These are phyloP conservation scores for Tetrahymena elliotti DNA, from an alignment of 73 alveolate species.

Conservation along the genomic window DNA sequence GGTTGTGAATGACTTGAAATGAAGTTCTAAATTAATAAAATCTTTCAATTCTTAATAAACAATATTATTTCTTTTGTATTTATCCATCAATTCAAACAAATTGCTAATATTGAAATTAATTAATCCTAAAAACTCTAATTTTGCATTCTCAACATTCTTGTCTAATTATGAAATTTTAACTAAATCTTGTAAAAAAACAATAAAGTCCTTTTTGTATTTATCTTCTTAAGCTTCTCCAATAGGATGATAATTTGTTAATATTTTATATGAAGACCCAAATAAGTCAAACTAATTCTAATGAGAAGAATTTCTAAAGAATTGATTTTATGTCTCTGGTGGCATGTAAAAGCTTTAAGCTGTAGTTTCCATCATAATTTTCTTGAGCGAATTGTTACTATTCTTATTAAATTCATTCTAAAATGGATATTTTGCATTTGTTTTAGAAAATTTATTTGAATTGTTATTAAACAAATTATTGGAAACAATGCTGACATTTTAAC, in stretches of 20 bases:
- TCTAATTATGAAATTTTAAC: not conserved
- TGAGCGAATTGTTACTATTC: not conserved
- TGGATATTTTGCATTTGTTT: not conserved
- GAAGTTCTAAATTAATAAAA: not conserved
- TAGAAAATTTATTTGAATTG: not conserved
- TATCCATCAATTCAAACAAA: not conserved
- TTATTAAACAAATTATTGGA: too few relatives aligned
- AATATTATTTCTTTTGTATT: not conserved
- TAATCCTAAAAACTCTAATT: not conserved
- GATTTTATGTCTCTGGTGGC: not conserved
- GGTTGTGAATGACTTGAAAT: not conserved
- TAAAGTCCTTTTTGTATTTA: not conserved
- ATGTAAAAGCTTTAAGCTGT: not conserved
- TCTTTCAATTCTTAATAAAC: not conserved
- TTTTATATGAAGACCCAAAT: not conserved
- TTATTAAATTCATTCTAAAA: not conserved
- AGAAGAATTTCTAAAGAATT: not conserved
- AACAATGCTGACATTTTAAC: not conserved
- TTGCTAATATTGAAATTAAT: not conserved
- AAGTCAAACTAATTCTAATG: not conserved
- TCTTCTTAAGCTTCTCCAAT: not conserved
- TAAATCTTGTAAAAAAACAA: not conserved
- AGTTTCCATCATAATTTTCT: not conserved
- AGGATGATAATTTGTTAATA: not conserved
- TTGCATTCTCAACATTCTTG: not conserved